Evolutionary conservation across 129 eudicot genomes (phyloP), one percentile per base, ranked within the genome.

Genomic region (Arctium lappa): DNA sequence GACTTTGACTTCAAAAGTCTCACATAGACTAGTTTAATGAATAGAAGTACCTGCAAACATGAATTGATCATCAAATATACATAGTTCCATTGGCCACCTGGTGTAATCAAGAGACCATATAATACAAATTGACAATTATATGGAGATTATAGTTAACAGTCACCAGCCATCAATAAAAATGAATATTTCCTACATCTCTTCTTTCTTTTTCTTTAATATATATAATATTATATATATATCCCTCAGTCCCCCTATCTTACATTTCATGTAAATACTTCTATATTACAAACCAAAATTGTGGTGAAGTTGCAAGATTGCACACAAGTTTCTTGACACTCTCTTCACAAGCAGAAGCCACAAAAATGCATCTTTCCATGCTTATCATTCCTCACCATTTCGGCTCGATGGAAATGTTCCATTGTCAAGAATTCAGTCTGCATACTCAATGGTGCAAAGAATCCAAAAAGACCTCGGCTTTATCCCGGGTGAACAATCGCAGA

Each of bases 201-300:
- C 65, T 53, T 53, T 53, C 63, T 53, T 15, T 53, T 53, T 16
- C 65, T 15, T 53, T 53, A 7, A 53, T 53, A 15, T 53, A 53
- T 53, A 44, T 44, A 44, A 15, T 8, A 42, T 36, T 42, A 39
- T 40, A 50, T 50, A 50, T 50, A 50, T 78, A 63, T 37, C 60
- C 50, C 50, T 34, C 36, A 46, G 77, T 69, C 82, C 86, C 80
- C 78, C 87, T 83, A 87, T 87, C 86, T 83, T 83, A 81, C 90
- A 90, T 78, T 90, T 63, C 86, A 83, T 82, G 86, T 89, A 86
- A 83, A 86, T 81, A 84, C 82, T 86, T 86, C 83, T 90, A 82
- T 85, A 85, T 85, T 88, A 90, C 93, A 90, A 83, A 88, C 84
- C 80, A 90, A 90, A 85, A 75, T 86, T 90, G 90, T 77, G 86